Evolutionary conservation across 1,284 basidiomycete genomes (phyloP).

Genomic region (Leucoagaricus sp.): DNA sequence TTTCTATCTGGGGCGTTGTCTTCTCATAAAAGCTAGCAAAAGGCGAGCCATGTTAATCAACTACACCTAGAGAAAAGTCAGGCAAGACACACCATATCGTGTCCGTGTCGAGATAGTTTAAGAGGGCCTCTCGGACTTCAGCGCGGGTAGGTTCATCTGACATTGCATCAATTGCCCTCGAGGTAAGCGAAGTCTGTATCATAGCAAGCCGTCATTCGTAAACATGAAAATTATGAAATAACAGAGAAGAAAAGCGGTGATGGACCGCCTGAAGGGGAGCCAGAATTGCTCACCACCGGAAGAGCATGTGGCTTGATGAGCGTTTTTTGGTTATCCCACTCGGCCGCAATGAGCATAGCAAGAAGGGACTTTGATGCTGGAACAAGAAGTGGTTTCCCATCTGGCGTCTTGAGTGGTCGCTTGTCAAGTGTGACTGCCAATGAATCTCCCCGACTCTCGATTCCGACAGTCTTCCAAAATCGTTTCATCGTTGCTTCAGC

Average conservation of each 20-base stretch:
- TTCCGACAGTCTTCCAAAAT: slow-evolving; percentile 88
- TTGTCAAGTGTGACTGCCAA: slow-evolving; percentile 82
- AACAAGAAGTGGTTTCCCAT: slow-evolving; percentile 72
- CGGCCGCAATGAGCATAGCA: slow-evolving; percentile 87
- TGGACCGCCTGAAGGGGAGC: neutral
- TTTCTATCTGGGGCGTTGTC: slow-evolving; percentile 69
- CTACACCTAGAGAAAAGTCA: neutral
- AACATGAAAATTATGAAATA: slow-evolving; percentile 16
- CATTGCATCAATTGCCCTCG: slow-evolving; percentile 87
- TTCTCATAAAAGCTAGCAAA: slow-evolving; percentile 81
- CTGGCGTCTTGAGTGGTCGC: slow-evolving; percentile 86
- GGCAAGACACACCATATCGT: slow-evolving; percentile 75
- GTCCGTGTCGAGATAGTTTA: slow-evolving; percentile 94
- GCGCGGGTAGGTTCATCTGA: slow-evolving; percentile 53
- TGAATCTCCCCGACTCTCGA: slow-evolving; percentile 61
- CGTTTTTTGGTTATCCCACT: slow-evolving; percentile 94
- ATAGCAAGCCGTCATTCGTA: slow-evolving; percentile 16
- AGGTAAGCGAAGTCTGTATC: slow-evolving; percentile 81
- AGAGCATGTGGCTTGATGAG: slow-evolving; percentile 89
- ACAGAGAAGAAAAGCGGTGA: neutral
- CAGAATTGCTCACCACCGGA: slow-evolving; percentile 71
- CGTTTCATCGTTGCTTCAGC: slow-evolving; percentile 84
- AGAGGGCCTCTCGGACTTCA: slow-evolving; percentile 73
- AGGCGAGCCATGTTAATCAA: slow-evolving; percentile 1
- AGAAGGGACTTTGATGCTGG: slow-evolving; percentile 73